phyloP scores from a whole-genome alignment of 768 basidiomycete species.

The Russula griseocarnosa region DNA sequence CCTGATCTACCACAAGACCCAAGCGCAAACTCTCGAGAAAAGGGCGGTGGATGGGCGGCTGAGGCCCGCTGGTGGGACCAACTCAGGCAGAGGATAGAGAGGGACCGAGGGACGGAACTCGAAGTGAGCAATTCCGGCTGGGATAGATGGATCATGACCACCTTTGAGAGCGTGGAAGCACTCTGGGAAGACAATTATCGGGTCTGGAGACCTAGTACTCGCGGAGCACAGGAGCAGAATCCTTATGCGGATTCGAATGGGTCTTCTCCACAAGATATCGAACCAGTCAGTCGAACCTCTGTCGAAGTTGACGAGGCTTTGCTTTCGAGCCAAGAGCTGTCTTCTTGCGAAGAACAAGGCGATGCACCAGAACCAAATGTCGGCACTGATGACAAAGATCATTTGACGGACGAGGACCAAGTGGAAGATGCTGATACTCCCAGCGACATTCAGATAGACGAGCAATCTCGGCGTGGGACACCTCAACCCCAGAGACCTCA shows the following conservation, averaged over 20 bases:
- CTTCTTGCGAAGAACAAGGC: constrained; percentile 37
- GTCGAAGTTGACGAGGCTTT: constrained; percentile 53
- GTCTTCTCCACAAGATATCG: constrained; percentile 6
- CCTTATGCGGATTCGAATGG: constrained; percentile 23
- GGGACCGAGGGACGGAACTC: constrained; percentile 37
- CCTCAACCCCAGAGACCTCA: constrained; percentile 3
- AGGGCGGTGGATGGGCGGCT: constrained; percentile 61
- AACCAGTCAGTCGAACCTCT: constrained; percentile 31
- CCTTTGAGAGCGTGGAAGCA: constrained; percentile 86
- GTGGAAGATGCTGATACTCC: constrained; percentile 36
- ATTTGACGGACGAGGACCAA: constrained; percentile 35
- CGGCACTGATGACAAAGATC: constrained; percentile 33
- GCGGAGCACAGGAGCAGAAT: constrained; percentile 6
- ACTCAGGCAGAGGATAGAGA: constrained; percentile 57
- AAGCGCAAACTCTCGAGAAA: constrained; percentile 56
- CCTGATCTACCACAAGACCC: constrained; percentile 69
- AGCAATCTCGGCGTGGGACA: constrained; percentile 12
- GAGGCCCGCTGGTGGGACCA: constrained; percentile 76
- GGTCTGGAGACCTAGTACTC: constrained; percentile 53
- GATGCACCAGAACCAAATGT: constrained; percentile 29
- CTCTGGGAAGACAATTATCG: constrained; percentile 68
- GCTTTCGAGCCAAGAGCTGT: constrained; percentile 49
- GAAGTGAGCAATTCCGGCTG: constrained; percentile 41
- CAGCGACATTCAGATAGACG: constrained; percentile 24
- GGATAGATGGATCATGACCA: constrained; percentile 77